phyloP scores from a whole-genome alignment of 306 rosid species.

The Rosa rugosa region DNA sequence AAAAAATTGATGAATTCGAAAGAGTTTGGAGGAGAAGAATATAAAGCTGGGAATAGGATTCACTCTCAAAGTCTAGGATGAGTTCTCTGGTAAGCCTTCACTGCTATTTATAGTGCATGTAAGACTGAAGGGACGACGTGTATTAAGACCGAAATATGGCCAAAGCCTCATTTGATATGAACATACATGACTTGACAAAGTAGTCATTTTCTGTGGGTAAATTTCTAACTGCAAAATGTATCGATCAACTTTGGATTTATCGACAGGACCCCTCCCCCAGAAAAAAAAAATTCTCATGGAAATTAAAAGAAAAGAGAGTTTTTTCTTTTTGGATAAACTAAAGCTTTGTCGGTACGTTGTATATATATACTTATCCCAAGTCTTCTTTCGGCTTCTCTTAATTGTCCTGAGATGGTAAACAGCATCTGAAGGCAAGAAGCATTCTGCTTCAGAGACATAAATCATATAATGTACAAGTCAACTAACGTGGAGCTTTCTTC shows the following conservation, averaged over 20 bases:
- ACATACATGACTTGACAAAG: neutral
- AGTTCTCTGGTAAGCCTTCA: neutral
- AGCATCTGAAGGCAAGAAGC: neutral
- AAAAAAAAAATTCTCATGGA: neutral
- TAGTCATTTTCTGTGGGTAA: conserved; percentile 11
- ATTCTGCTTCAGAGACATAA: neutral
- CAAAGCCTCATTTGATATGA: neutral
- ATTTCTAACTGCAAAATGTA: neutral
- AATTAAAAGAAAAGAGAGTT: neutral
- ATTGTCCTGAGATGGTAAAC: neutral
- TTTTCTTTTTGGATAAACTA: neutral
- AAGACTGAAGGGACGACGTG: neutral
- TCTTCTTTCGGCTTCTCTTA: neutral
- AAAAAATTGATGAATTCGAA: neutral
- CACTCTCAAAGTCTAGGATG: conserved; percentile 8
- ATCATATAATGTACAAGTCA: neutral
- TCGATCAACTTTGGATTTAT: conserved; percentile 4
- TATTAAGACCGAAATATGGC: neutral
- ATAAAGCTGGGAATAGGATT: neutral
- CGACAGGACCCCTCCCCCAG: neutral
- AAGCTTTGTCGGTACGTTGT: neutral
- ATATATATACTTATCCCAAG: neutral
- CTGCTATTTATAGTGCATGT: conserved; percentile 18
- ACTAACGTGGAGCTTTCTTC: no score
- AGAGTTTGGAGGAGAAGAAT: neutral